Percentiles rank a stretch among this genome's conserved stretches.
Evolutionary conservation across 2,329 filamentous ascomycete species (phyloP).

Genomic region (Colletotrichum paranaense): DNA sequence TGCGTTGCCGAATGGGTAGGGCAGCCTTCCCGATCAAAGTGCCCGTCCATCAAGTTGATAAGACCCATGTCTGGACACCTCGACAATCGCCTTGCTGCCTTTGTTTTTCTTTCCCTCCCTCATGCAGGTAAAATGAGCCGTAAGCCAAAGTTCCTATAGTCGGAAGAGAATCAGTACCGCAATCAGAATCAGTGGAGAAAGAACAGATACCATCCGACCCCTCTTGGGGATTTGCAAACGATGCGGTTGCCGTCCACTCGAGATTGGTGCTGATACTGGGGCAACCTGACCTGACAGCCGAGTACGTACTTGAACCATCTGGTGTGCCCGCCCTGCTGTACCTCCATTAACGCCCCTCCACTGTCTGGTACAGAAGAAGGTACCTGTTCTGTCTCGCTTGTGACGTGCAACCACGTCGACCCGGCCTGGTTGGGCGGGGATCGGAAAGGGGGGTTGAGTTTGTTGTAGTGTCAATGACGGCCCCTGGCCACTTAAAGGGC

Average conservation of each 20-base stretch:
- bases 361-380: not conserved
- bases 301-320: constrained; percentile 11
- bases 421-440: not conserved
- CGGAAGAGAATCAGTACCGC: not conserved
- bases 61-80: constrained; percentile 6
- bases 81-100: not conserved
- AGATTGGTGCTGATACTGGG: constrained; percentile 10
- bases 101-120: not conserved
- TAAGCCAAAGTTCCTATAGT: not conserved
- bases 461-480: constrained; percentile 2
- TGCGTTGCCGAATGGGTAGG: not conserved
- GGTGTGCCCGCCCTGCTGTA: not conserved
- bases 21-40: not conserved
- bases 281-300: not conserved
- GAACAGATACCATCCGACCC: not conserved
- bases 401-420: not conserved
- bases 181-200: constrained; percentile 7
- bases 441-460: not conserved
- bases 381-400: constrained; percentile 6
- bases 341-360: not conserved
- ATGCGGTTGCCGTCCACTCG: constrained; percentile 13
- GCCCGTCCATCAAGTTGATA: not conserved
- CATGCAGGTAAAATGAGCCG: constrained; percentile 4
- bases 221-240: constrained; percentile 2
- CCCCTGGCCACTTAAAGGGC: constrained; percentile 29